phyloP scores from a whole-genome alignment of 2,329 filamentous ascomycete species.

The Apiospora marii region DNA sequence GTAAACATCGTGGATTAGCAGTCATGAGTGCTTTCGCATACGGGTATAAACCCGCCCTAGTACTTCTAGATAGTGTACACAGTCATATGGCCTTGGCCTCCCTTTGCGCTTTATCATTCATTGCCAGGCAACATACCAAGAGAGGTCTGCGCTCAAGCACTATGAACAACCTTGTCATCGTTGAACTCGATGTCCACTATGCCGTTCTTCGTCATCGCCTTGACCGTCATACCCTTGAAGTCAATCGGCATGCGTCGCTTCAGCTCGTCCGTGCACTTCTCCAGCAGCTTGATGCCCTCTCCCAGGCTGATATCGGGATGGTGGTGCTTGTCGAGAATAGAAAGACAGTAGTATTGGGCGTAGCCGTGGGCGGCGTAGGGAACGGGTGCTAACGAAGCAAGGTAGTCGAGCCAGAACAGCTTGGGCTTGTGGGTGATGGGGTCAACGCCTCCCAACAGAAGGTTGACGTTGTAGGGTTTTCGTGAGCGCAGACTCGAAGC shows the following conservation, averaged over 20 bases:
- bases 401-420: slow-evolving; percentile 97
- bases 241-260: slow-evolving; percentile 97
- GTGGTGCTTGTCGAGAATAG: slow-evolving; percentile 98
- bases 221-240: slow-evolving; percentile 96
- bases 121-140: neutral
- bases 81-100: slow-evolving; percentile 1
- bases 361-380: slow-evolving; percentile 98
- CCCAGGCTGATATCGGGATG: slow-evolving; percentile 91
- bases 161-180: slow-evolving; percentile 76
- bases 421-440: slow-evolving; percentile 89
- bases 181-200: slow-evolving; percentile 86
- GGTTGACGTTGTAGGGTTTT: slow-evolving; percentile 96
- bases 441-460: slow-evolving; percentile 93
- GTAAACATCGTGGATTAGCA: slow-evolving; percentile 20
- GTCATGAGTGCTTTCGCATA: slow-evolving; percentile 23
- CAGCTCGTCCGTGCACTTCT: slow-evolving; percentile 95
- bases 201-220: slow-evolving; percentile 94
- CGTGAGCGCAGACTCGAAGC: slow-evolving; percentile 89
- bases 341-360: slow-evolving; percentile 99
- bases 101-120: slow-evolving; percentile 12
- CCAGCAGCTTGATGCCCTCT: slow-evolving; percentile 89
- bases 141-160: slow-evolving; percentile 53
- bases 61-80: slow-evolving; percentile 44
- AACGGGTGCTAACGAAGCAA: slow-evolving; percentile 85
- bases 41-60: slow-evolving; percentile 21